Evolutionary conservation across 306 rosid genomes (phyloP), one percentile per base, ranked within the genome.

Genomic region (Medicago arabica): DNA sequence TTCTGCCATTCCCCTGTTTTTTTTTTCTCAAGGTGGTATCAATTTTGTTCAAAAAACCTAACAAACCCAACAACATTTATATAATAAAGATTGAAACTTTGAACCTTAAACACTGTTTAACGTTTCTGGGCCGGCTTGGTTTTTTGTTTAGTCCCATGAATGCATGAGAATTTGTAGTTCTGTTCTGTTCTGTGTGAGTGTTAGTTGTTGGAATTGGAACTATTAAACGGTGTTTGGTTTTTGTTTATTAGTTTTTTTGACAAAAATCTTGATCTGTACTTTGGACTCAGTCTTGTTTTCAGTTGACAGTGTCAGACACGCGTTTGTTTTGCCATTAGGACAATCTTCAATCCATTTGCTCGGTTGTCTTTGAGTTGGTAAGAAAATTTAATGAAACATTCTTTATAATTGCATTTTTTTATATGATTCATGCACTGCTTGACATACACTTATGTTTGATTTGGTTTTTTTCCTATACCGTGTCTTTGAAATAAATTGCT

Each of bases 361-460:
- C 11, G 77, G 79, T 69, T 85, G 88, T 86, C 85, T 77, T 77
- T 79, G 77, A 82, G 80, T 82, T 63, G 89, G 90, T 90, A 84
- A 67, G 61, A 58, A 1, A 58, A 23, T 58, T 23, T 3, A 18
- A 55, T 1, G 86, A 78, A 72, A 28, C 49, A 66, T 67, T 74
- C 65, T 76, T 60, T 71, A 2, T 31, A 13, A 54, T 78, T 82
- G 12, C n/a, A n/a, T n/a, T n/a, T n/a, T n/a, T n/a, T n/a, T n/a
- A n/a, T n/a, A n/a, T n/a, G n/a, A n/a, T n/a, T n/a, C n/a, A n/a
- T n/a, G n/a, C 15, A n/a, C 68, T 28, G 23, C 23, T 12, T 34
- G 57, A 83, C 73, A 62, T 15, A 15, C 51, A 15, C 12, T 21
- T 0, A 44, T 39, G 61, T 18, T 38, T 58, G 74, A 23, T 39